Evolutionary conservation across 2,329 filamentous ascomycete species (phyloP), one percentile per base, ranked within the genome.

Genomic region (Colletotrichum neosansevieriae): DNA sequence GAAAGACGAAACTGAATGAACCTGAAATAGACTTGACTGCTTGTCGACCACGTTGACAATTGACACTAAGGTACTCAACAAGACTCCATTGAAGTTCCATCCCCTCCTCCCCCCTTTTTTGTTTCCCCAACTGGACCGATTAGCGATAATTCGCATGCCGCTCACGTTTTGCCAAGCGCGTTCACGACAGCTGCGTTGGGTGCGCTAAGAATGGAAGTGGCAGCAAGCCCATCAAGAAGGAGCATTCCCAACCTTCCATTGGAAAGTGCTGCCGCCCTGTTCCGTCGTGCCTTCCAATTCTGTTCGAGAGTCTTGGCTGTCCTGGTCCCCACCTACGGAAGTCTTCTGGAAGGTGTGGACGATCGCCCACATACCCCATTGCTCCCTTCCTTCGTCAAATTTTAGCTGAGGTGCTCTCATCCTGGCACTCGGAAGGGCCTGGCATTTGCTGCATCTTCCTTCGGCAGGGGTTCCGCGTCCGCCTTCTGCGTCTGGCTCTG

Each of bases 311-410:
- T 29, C 24, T 29, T 29, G 24, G 24, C 29, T 29, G 7, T 42
- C 45, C 32, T 53, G 15, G 21, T 17, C 44, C 44, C 59, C 59
- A 63, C 64, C 32, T 34, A 56, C 54, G 47, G 65, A 68, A 68
- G 49, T 44, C 45, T 68, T 68, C 65, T 68, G 61, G 65, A 68
- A 68, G 65, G 51, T 47, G 54, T 68, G 65, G 65, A 38, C 49
- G 45, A 50, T 32, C 49, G 15, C 21, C 50, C 34, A 36, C 6
- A 49, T 42, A 51, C 49, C 40, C 50, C 34, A 47, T 17, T n/a
- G 15, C 12, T 32, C 32, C 51, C 51, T 54, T 56, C 57, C 32
- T 62, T 62, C 62, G 58, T 45, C 61, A 11, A 1, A 38, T 38
- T 13, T 11, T 11, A 13, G 36, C 36, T 9, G 29, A 29, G 29